phyloP scores from a whole-genome alignment of 176 grass and related monocot species.

The Otatea glauca region DNA sequence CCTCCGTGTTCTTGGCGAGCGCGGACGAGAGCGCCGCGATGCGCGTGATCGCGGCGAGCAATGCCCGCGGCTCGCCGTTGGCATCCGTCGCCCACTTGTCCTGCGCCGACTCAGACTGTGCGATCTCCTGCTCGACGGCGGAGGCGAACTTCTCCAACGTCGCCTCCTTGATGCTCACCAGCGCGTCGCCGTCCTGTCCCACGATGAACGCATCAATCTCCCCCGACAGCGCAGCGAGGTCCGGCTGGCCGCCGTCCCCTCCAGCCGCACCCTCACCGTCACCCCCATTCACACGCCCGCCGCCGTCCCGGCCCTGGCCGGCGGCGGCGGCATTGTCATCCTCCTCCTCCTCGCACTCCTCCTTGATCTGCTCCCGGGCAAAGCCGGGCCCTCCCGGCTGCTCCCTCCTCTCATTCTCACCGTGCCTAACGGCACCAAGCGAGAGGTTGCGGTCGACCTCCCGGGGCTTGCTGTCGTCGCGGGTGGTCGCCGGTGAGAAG shows the following conservation, averaged over 20 bases:
- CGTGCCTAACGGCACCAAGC: conserved; percentile 52
- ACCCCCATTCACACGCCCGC: not conserved
- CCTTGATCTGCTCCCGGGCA: conserved; percentile 66
- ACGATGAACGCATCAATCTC: conserved; percentile 73
- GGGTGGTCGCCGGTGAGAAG: conserved; percentile 48
- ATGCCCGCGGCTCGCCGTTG: conserved; percentile 40
- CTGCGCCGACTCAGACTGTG: conserved; percentile 32
- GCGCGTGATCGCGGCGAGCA: conserved; percentile 55
- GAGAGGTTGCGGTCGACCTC: conserved; percentile 86
- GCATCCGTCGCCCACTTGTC: conserved; percentile 54
- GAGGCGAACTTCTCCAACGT: conserved; percentile 58
- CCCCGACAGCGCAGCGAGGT: conserved; percentile 56
- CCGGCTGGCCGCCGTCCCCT: conserved; percentile 17
- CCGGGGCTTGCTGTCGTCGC: conserved; percentile 57
- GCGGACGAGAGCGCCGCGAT: conserved; percentile 47
- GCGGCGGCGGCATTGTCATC: not conserved
- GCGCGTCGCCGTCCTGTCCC: not conserved
- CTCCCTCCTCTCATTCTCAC: conserved; percentile 39
- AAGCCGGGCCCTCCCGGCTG: not conserved
- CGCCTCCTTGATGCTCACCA: conserved; percentile 36
- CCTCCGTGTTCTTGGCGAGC: conserved; percentile 35
- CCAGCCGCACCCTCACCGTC: not conserved
- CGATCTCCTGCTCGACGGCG: conserved; percentile 58
- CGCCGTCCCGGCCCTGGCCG: not conserved
- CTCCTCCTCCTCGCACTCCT: conserved; percentile 67